Conservation (phyloP, 2,329 filamentous ascomycete species). For the Pseudocercospora musae region DNA sequence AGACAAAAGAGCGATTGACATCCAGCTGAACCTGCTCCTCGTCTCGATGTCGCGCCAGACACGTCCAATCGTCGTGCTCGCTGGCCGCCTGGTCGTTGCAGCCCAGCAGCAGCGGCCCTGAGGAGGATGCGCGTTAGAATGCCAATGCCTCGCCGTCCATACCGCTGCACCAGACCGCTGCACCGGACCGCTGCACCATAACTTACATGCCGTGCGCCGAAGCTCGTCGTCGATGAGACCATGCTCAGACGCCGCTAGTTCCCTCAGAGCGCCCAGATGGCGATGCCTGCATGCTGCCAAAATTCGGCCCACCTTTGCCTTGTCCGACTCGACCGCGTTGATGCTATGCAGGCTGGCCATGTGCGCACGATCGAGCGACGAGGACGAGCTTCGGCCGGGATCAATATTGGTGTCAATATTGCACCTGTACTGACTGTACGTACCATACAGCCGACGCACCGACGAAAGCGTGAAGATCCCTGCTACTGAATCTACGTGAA, state of each 20-base stretch:
- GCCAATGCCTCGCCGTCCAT: no score
- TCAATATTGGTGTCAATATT: no score
- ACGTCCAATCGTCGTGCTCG: slow-evolving; percentile 49
- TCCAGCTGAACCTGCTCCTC: slow-evolving; percentile 90
- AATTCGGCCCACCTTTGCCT: slow-evolving; percentile 31
- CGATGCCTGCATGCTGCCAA: slow-evolving; percentile 41
- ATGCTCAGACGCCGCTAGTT: slow-evolving; percentile 42
- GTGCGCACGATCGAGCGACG: no score
- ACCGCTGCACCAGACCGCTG: no score
- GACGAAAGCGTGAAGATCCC: not conserved
- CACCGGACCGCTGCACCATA: no score
- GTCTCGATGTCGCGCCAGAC: slow-evolving; percentile 73
- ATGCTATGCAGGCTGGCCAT: slow-evolving; percentile 6
- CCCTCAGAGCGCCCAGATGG: slow-evolving; percentile 40
- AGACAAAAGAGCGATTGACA: slow-evolving; percentile 93
- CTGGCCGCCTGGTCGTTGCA: slow-evolving; percentile 29
- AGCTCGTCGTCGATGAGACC: slow-evolving; percentile 53
- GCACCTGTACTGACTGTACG: no score
- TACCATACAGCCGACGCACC: not conserved
- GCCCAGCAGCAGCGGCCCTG: slow-evolving; percentile 61
- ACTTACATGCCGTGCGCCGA: slow-evolving; percentile 73
- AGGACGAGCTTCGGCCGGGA: not conserved
- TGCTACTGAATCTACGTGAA: no score
- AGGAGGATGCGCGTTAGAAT: not conserved
- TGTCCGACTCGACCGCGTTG: slow-evolving; percentile 6